Percentiles rank a stretch among this genome's conserved stretches.
Evolutionary conservation across 176 grass and related monocot genomes (phyloP).

Genomic region (Dendrocalamus sinicus): DNA sequence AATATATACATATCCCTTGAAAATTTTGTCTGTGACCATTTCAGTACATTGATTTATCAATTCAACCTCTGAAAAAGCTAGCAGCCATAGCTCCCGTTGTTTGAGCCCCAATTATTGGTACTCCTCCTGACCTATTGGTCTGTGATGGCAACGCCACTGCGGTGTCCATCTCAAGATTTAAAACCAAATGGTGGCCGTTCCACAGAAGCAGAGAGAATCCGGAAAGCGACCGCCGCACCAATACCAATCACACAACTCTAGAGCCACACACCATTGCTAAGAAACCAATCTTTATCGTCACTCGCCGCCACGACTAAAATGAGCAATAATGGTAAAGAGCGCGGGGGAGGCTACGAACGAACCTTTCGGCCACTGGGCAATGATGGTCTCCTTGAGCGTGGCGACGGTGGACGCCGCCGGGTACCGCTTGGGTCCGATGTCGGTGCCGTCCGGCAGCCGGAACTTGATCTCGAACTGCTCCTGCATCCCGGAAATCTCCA

Average conservation of each 20-base stretch:
- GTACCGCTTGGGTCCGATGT: conserved; percentile 73
- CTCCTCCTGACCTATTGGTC: conserved; percentile 2
- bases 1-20: not conserved
- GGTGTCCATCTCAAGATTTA: conserved; percentile 54
- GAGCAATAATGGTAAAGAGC: not conserved
- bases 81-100: not conserved
- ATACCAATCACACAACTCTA: conserved; percentile 36
- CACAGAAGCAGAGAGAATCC: conserved; percentile 29
- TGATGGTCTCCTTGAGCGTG: conserved; percentile 84
- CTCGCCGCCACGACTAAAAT: not conserved
- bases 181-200: conserved; percentile 39
- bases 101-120: conserved; percentile 39
- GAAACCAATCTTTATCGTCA: not conserved
- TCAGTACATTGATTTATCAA: conserved; percentile 2
- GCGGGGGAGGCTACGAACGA: not conserved
- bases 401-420: conserved; percentile 69
- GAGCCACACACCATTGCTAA: conserved; percentile 32
- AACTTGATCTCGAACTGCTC: conserved; percentile 86
- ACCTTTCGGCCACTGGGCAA: conserved; percentile 92
- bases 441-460: conserved; percentile 75
- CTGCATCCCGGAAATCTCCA: conserved; percentile 54
- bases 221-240: conserved; percentile 33
- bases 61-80: not conserved
- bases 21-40: not conserved
- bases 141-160: conserved; percentile 25